A percentile compares a stretch with the other conserved stretches of the same genome.
Evolutionary conservation across 2,329 filamentous ascomycete genomes (phyloP).

Genomic region (Calycina herbarum): DNA sequence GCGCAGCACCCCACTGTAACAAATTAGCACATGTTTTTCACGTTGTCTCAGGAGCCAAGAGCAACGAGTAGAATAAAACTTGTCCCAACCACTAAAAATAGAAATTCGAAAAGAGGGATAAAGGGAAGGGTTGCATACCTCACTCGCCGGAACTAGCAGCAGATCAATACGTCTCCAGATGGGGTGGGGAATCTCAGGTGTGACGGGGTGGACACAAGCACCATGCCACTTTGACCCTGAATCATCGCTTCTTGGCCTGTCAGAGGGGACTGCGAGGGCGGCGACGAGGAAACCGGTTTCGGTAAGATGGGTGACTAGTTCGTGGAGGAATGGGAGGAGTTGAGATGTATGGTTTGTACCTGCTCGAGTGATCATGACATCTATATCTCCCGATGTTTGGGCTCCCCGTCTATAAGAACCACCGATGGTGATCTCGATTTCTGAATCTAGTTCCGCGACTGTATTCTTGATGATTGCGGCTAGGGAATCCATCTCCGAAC

Average conservation of each 20-base stretch:
- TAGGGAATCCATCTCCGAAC: conserved; percentile 71
- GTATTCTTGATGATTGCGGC: conserved; percentile 62
- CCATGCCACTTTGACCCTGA: conserved; percentile 84
- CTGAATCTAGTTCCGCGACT: conserved; percentile 59
- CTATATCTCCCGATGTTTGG: conserved; percentile 74
- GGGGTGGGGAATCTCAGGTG: conserved; percentile 28
- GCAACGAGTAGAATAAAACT: too few species aligned
- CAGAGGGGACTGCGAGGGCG: conserved; percentile 59
- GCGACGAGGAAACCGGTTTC: conserved; percentile 65
- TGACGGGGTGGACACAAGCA: conserved; percentile 67
- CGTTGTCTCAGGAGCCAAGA: too few species aligned
- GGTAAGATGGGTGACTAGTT: conserved; percentile 63
- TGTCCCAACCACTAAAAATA: too few species aligned
- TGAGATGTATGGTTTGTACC: conserved; percentile 53
- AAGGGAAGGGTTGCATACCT: conserved; percentile 39
- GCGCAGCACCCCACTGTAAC: conserved; percentile 66
- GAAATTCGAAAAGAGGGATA: too few species aligned
- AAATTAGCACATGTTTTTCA: too few species aligned
- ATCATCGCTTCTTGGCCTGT: conserved; percentile 20
- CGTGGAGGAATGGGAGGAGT: conserved; percentile 61
- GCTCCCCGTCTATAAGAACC: conserved; percentile 86
- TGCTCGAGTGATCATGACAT: conserved; percentile 76
- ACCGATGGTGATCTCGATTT: conserved; percentile 70
- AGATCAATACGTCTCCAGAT: conserved; percentile 84
- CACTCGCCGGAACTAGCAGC: conserved; percentile 74